Evolutionary conservation across 108 stramenopile genomes (phyloP).

Genomic region (Mediolabrus comicus): DNA sequence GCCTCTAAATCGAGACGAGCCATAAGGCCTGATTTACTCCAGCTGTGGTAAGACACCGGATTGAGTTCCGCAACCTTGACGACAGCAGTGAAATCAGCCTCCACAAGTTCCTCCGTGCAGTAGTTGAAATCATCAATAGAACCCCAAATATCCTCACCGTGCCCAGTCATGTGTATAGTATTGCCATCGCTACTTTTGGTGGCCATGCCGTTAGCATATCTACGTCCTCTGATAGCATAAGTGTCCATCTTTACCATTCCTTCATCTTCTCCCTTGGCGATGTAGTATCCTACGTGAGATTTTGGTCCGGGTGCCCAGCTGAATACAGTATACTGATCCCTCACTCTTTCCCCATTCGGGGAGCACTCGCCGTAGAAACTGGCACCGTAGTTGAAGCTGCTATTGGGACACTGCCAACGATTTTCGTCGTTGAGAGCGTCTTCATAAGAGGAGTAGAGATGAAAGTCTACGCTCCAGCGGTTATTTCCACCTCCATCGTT

Average conservation of each 20-base stretch:
- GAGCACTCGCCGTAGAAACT: slow-evolving; percentile 28
- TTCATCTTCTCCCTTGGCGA: slow-evolving; percentile 18
- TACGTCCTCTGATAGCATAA: background rate
- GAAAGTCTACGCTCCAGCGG: slow-evolving; percentile 35
- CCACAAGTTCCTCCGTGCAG: slow-evolving; percentile 1
- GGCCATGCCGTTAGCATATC: slow-evolving; percentile 10
- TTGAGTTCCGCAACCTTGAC: slow-evolving; percentile 8
- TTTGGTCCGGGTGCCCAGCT: background rate
- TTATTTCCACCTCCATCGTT: slow-evolving; percentile 13
- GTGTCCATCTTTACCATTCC: background rate
- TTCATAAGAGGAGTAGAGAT: slow-evolving; percentile 35
- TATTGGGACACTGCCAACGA: slow-evolving; percentile 37
- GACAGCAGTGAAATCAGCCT: slow-evolving; percentile 12
- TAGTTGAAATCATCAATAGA: slow-evolving; percentile 29
- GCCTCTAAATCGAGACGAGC: slow-evolving; percentile 12
- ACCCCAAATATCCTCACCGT: slow-evolving; percentile 27
- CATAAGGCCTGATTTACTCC: slow-evolving; percentile 36
- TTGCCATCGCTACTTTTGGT: background rate
- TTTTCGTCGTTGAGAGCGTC: slow-evolving; percentile 34
- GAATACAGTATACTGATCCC: slow-evolving; percentile 14
- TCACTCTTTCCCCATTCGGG: slow-evolving; percentile 11
- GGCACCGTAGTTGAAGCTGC: slow-evolving; percentile 21
- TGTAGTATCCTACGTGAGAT: slow-evolving; percentile 23
- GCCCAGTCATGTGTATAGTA: slow-evolving; percentile 28
- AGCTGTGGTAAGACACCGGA: background rate